Conservation (phyloP, 2,329 filamentous ascomycete species). For the Pseudofabraea citricarpa region DNA sequence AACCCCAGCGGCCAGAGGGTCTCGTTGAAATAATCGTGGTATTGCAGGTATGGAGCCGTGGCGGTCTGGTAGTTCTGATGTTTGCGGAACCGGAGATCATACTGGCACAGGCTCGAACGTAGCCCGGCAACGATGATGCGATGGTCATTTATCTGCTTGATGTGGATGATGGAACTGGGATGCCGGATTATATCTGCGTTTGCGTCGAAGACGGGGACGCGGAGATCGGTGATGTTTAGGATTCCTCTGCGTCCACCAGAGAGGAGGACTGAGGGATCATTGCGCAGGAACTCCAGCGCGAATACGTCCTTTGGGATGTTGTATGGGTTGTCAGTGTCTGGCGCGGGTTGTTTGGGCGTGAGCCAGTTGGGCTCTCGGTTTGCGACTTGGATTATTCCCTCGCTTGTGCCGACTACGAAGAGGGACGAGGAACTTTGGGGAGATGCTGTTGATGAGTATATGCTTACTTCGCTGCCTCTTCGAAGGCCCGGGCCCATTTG, state of each 20-base stretch:
- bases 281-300: slow-evolving; percentile 41
- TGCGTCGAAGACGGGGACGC: slow-evolving; percentile 20
- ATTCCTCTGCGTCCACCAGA: slow-evolving; percentile 46
- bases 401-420: slow-evolving; percentile 44
- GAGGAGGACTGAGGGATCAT: slow-evolving; percentile 40
- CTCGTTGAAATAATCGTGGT: slow-evolving; percentile 45
- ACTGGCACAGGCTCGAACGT: slow-evolving; percentile 44
- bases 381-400: slow-evolving; percentile 37
- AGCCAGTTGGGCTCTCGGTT: slow-evolving; percentile 11
- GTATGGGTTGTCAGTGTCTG: slow-evolving; percentile 12
- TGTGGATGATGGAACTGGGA: slow-evolving; percentile 39
- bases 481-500: slow-evolving; percentile 11
- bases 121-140: slow-evolving; percentile 50
- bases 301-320: slow-evolving; percentile 39
- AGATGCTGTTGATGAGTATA: slow-evolving; percentile 37
- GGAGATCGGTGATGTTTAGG: slow-evolving; percentile 31
- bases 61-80: not conserved
- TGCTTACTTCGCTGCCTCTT: slow-evolving; percentile 17
- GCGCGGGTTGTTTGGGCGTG: slow-evolving; percentile 7
- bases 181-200: slow-evolving; percentile 25
- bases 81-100: slow-evolving; percentile 47
- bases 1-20: slow-evolving; percentile 46
- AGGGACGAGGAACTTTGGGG: slow-evolving; percentile 34
- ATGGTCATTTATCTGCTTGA: slow-evolving; percentile 43
- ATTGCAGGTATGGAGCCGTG: slow-evolving; percentile 38